These are phyloP conservation scores for Coemansia sp. DNA, from an alignment of 192 early-diverging fungal genomes.

Conservation along the genomic window DNA sequence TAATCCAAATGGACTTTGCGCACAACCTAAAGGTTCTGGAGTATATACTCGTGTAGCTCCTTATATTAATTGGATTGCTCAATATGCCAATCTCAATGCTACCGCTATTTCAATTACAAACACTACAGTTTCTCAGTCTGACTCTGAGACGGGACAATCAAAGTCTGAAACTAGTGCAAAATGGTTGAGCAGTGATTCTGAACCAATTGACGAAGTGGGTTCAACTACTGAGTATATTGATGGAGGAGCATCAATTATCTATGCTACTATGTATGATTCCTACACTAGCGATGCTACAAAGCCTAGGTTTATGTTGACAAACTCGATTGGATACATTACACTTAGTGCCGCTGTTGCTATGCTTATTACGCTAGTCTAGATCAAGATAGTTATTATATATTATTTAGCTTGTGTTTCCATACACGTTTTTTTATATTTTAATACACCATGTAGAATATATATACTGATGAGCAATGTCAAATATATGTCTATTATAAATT, in stretches of 20 bases:
- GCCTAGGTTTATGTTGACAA: background rate
- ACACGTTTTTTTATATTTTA: background rate
- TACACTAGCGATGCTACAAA: background rate
- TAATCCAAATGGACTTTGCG: slow-evolving; percentile 40
- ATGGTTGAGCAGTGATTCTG: background rate
- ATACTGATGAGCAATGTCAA: background rate
- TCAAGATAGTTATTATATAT: background rate
- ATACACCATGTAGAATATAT: background rate
- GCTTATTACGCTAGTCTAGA: background rate
- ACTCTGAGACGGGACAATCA: background rate
- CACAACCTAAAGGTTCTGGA: slow-evolving; percentile 23
- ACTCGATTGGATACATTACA: background rate
- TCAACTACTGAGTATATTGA: background rate
- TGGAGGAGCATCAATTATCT: slow-evolving; percentile 1
- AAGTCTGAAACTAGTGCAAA: background rate
- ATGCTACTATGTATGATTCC: background rate
- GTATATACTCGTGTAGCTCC: slow-evolving; percentile 29
- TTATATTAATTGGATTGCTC: slow-evolving; percentile 40
- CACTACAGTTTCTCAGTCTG: background rate
- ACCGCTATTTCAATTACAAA: slow-evolving; percentile 10
- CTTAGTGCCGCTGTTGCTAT: background rate
- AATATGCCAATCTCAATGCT: slow-evolving; percentile 14
- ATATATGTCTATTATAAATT: background rate
- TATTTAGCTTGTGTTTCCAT: background rate
- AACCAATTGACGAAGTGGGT: background rate